Evolutionary conservation across 768 basidiomycete species (phyloP).

Genomic region (Sutorius australiensis): DNA sequence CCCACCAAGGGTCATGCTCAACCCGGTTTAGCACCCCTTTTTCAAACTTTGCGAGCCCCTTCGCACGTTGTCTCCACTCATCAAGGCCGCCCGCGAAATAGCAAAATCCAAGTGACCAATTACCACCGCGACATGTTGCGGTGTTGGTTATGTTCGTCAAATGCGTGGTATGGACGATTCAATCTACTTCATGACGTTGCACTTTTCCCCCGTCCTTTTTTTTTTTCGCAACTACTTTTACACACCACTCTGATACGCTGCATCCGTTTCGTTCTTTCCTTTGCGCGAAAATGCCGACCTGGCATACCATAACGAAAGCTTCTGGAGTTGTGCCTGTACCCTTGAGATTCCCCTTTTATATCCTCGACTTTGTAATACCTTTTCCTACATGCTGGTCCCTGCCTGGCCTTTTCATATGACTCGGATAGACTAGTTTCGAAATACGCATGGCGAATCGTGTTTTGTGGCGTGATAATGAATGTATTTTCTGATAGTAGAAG

Average conservation of each 20-base stretch:
- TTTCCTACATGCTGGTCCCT: constrained; percentile 18
- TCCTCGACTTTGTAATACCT: constrained; percentile 33
- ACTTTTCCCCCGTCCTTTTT: not conserved
- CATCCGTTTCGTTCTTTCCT: constrained; percentile 12
- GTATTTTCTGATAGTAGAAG: constrained; percentile 8
- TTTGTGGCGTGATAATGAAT: constrained; percentile 8
- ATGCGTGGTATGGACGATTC: constrained; percentile 5
- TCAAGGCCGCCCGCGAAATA: constrained; percentile 88
- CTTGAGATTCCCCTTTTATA: constrained; percentile 18
- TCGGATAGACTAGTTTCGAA: constrained; percentile 24
- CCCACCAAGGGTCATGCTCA: constrained; percentile 2
- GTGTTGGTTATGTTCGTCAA: not conserved
- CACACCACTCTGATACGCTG: constrained; percentile 14
- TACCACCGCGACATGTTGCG: not conserved
- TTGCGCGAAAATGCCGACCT: constrained; percentile 13
- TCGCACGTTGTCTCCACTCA: constrained; percentile 79
- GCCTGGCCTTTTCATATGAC: constrained; percentile 13
- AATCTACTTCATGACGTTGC: constrained; percentile 11
- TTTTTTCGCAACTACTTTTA: constrained; percentile 19
- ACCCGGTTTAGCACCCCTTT: constrained; percentile 65
- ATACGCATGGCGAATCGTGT: constrained; percentile 11
- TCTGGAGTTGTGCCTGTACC: constrained; percentile 14
- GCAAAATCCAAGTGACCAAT: constrained; percentile 51
- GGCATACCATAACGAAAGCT: constrained; percentile 7
- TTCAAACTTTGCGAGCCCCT: constrained; percentile 86